Evolutionary conservation across 2,329 filamentous ascomycete genomes (phyloP).

Genomic region (Hymenoscyphus linearis): DNA sequence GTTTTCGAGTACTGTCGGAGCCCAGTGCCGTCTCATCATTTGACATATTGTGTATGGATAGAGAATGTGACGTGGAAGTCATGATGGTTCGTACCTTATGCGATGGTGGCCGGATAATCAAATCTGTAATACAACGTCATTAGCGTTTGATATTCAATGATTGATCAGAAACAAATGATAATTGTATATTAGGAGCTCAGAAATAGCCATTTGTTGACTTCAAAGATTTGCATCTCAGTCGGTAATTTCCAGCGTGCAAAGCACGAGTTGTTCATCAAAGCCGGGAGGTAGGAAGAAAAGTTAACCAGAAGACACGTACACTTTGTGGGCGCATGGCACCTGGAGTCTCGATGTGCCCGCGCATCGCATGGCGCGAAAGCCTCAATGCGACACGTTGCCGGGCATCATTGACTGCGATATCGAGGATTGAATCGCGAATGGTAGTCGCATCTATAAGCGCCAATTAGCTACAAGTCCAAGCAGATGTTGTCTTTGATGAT

Average conservation of each 20-base stretch:
- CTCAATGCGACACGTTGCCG: not conserved
- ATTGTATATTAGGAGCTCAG: slow-evolving; percentile 50
- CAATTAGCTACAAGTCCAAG: not conserved
- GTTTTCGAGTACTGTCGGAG: slow-evolving; percentile 60
- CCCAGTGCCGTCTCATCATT: slow-evolving; percentile 96
- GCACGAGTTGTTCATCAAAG: slow-evolving; percentile 34
- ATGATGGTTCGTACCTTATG: slow-evolving; percentile 15
- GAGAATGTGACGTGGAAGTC: not conserved
- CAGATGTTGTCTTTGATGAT: not conserved
- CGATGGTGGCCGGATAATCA: not conserved
- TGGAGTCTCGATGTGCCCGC: not conserved
- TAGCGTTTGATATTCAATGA: slow-evolving; percentile 11
- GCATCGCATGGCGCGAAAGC: not conserved
- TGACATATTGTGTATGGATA: slow-evolving; percentile 16
- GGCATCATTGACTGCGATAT: not conserved
- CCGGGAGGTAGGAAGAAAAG: slow-evolving; percentile 30
- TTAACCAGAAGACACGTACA: slow-evolving; percentile 3
- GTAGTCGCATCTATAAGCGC: not conserved
- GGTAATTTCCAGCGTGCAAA: slow-evolving; percentile 85
- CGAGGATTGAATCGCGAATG: not conserved
- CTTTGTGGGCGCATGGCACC: not conserved
- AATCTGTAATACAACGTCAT: slow-evolving; percentile 9
- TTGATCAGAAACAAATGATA: slow-evolving; percentile 9
- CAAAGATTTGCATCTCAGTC: slow-evolving; percentile 70
- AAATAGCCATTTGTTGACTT: slow-evolving; percentile 82